Evolutionary conservation across 768 basidiomycete species (phyloP).

Genomic region (Pisolithus orientalis): DNA sequence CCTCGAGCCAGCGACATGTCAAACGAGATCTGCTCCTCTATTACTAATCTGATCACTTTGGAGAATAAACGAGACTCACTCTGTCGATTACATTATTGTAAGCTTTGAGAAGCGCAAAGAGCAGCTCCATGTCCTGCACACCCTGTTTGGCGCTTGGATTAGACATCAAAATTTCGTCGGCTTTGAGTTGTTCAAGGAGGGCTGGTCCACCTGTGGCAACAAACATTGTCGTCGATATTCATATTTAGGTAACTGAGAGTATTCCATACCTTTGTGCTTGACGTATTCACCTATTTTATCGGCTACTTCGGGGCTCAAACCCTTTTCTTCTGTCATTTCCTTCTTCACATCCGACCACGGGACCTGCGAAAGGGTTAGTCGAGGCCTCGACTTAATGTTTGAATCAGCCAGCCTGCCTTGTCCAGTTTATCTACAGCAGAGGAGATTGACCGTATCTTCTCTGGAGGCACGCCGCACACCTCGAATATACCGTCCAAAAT

Average conservation of each 20-base stretch:
- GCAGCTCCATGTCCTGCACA: slow-evolving; percentile 74
- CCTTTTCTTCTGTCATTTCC: slow-evolving; percentile 97
- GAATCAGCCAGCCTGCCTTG: slow-evolving; percentile 50
- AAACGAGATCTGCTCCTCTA: slow-evolving; percentile 68
- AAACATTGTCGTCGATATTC: background rate
- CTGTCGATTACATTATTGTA: slow-evolving; percentile 73
- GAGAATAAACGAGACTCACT: slow-evolving; percentile 33
- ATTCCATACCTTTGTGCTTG: slow-evolving; percentile 73
- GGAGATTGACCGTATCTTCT: slow-evolving; percentile 88
- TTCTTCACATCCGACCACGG: slow-evolving; percentile 90
- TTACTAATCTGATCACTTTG: background rate
- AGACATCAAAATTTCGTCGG: slow-evolving; percentile 56
- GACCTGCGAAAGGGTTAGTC: slow-evolving; percentile 36
- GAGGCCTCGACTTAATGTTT: background rate
- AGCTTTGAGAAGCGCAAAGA: slow-evolving; percentile 78
- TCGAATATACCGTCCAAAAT: slow-evolving; percentile 96
- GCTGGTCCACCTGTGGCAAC: slow-evolving; percentile 58
- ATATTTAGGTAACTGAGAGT: background rate
- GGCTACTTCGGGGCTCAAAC: slow-evolving; percentile 69
- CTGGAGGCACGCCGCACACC: slow-evolving; percentile 87
- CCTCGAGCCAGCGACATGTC: slow-evolving; percentile 97
- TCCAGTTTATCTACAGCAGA: slow-evolving; percentile 98
- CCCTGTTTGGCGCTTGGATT: slow-evolving; percentile 78
- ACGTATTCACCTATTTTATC: slow-evolving; percentile 98
- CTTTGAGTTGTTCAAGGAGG: slow-evolving; percentile 63